Base-by-base conservation (phyloP, 2,329 filamentous ascomycete species). In the Fusarium incarnatum region DNA sequence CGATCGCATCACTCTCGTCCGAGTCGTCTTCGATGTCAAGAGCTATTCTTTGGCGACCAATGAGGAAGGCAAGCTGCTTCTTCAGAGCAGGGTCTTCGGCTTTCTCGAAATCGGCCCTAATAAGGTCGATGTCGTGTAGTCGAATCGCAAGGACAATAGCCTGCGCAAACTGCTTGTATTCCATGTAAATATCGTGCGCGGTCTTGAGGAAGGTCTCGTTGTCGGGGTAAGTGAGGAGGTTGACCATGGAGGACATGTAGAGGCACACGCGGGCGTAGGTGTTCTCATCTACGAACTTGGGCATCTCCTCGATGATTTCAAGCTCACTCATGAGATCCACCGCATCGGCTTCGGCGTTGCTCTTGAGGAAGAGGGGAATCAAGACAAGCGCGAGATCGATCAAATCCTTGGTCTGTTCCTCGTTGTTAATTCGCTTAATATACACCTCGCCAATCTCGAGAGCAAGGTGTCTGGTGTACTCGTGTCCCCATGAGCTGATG, bases 221-320 rank as follows among this genome's bases (percentile, higher is more conserved):
- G 81, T 99, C 96, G 45, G 96, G 96, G 78, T 97, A 98, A 56
- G 96, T 98, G 79, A 99, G 89, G 22, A 99, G 88, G 78, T 96
- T 97, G 73, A 99, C 96, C 93, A 98, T 98, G 85, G 94, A 97
- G 75, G 97, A 94, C 91, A 99, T 97, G 83, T 99, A 99, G 73
- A 99, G 83, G 79, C 96, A 98, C 59, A 98, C 96, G 77, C 96
- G 87, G 55, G 92, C 86, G 79, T 97, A 99, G 27, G 94, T 98
- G 82, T 98, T 91, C 80, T 97, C 92, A 80, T 99, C 96, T 55
- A 99, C 87, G 76, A 94, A 97, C 72, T 94, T 88, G 60, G 93
- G 90, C 47, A 99, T 92, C 77, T 94, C 85, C 77, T 98, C 94
- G 73, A 99, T 98, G 79, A 98, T 97, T 83, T 99, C 96, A 64